Percentiles rank a stretch among this genome's conserved stretches.
phyloP scores from a whole-genome alignment of 108 stramenopile genomes.

The Skeletonema costatum region DNA sequence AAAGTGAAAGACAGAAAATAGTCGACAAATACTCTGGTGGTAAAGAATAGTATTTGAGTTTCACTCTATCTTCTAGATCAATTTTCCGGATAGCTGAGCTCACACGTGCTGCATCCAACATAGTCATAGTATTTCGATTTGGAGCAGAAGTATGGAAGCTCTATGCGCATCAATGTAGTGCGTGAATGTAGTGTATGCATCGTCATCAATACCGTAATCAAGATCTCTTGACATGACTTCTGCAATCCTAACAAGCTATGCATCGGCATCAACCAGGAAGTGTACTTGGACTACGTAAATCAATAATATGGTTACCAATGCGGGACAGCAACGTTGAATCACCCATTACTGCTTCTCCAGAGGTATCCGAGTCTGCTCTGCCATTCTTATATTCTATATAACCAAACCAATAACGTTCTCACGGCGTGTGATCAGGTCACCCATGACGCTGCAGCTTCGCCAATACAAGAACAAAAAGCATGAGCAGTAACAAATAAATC shows the following conservation, averaged over 20 bases:
- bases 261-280: no score
- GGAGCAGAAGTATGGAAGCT: conserved; percentile 97
- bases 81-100: no score
- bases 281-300: no score
- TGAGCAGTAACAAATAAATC: no score
- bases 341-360: neutral
- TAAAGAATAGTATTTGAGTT: no score
- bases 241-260: no score
- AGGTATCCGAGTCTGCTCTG: neutral
- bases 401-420: neutral
- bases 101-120: no score
- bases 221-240: conserved; percentile 88
- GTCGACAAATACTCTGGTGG: conserved; percentile 16
- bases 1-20: conserved; percentile 29
- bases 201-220: conserved; percentile 85
- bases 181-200: conserved; percentile 81
- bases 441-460: no score
- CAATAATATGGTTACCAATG: no score
- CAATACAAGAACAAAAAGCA: no score
- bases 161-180: conserved; percentile 93
- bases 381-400: neutral
- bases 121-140: conserved; percentile 33
- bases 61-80: no score
- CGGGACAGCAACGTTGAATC: no score
- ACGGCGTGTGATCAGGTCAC: neutral